These are phyloP conservation scores for Tetraselmis chui DNA, from an alignment of 139 green algal species.

Conservation along the genomic window DNA sequence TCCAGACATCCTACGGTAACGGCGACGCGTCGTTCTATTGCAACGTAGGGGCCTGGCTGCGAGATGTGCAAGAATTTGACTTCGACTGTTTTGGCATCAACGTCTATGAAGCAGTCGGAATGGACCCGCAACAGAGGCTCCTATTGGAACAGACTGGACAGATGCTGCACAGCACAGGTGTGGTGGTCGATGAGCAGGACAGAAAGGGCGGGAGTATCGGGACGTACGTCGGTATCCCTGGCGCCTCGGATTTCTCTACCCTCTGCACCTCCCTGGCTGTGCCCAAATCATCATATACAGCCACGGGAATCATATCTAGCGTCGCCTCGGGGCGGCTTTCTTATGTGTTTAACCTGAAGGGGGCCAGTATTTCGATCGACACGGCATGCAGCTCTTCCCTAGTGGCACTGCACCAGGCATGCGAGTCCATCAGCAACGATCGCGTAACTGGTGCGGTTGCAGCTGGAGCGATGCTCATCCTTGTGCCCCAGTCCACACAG, in stretches of 20 bases:
- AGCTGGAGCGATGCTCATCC: constrained; percentile 41
- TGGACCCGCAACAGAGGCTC: constrained; percentile 82
- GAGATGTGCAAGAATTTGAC: constrained; percentile 62
- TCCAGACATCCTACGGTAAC: not conserved
- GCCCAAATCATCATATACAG: not conserved
- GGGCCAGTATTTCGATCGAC: constrained; percentile 69
- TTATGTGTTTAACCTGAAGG: constrained; percentile 61
- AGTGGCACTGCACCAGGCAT: constrained; percentile 22
- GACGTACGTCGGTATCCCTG: constrained; percentile 1
- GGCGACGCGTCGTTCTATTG: not conserved
- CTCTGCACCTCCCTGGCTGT: not conserved
- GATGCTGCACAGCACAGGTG: too few relatives aligned
- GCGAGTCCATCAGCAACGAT: not conserved
- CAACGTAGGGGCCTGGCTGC: constrained; percentile 17
- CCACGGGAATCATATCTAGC: constrained; percentile 10
- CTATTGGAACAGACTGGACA: constrained; percentile 53
- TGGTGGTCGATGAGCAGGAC: too few relatives aligned
- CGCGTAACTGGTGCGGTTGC: constrained; percentile 18
- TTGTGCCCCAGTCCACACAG: constrained; percentile 31
- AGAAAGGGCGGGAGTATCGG: too few relatives aligned
- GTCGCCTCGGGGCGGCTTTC: constrained; percentile 61
- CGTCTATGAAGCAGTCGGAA: constrained; percentile 59
- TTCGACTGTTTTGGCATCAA: constrained; percentile 54
- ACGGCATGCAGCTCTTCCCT: constrained; percentile 63
- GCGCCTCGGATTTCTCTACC: not conserved